Evolutionary conservation across 495 filamentous ascomycete species (phyloP), one percentile per base, ranked within the genome.

Genomic region (Poronia punctata): DNA sequence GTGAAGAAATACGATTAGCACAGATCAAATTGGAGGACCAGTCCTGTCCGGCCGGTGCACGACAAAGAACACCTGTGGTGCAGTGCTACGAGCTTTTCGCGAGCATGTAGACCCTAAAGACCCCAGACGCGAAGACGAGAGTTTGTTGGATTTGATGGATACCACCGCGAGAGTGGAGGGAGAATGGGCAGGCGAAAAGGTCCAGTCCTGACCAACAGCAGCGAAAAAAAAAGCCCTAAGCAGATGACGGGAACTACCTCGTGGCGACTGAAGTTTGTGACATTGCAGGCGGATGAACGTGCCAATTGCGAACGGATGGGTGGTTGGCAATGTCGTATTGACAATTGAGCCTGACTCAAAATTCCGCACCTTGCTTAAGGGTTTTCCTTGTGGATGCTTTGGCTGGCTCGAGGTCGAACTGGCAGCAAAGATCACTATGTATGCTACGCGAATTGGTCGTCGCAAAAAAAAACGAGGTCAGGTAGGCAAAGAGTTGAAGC

Each of bases 191-290:
- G 15, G 33, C 47, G 38, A 38, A 22, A 30, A 39, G 18, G 22
- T 16, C n/a, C n/a, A n/a, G n/a, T n/a, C n/a, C n/a, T n/a, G n/a
- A n/a, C n/a, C n/a, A n/a, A n/a, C n/a, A n/a, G n/a, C n/a, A n/a
- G n/a, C n/a, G n/a, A n/a, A n/a, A n/a, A n/a, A n/a, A n/a, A n/a
- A n/a, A n/a, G n/a, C n/a, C n/a, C n/a, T n/a, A n/a, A n/a, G n/a
- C n/a, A 37, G 39, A 40, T 35, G 44, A 45, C 30, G 39, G 48
- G 30, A 50, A 40, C 51, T 58, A 58, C 43, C 48, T 54, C n/a
- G n/a, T n/a, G 33, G 39, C 39, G 46, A 27, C 38, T 38, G 40
- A 31, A 34, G 43, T 24, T 37, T 40, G 43, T 45, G 48, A 54
- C 54, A 58, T 58, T 49, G 51, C 54, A 49, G 31, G 29, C 31